These are phyloP conservation scores for Adansonia grandidieri DNA, from an alignment of 441 rosid species.

Conservation along the genomic window DNA sequence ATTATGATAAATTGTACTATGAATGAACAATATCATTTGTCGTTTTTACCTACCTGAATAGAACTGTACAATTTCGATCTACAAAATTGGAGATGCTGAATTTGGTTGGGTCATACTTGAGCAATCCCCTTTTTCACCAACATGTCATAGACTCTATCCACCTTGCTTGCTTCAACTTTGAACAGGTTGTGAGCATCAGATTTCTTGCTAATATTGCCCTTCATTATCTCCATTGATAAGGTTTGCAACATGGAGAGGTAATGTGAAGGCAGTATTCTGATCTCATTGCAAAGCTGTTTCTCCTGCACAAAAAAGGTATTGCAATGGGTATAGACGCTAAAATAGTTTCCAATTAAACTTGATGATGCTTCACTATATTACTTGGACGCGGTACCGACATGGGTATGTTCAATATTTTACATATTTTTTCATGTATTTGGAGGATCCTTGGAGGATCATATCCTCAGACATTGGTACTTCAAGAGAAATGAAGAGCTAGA, in stretches of 20 bases:
- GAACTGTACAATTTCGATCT: constrained; percentile 16
- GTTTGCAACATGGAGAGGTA: constrained; percentile 79
- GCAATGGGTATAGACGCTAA: background rate
- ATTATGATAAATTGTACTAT: background rate
- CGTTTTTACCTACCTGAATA: background rate
- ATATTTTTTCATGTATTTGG: too few relatives aligned
- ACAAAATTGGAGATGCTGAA: constrained; percentile 10
- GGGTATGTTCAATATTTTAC: too few relatives aligned
- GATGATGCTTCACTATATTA: background rate
- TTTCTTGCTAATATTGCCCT: constrained; percentile 64
- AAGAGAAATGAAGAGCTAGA: too few relatives aligned
- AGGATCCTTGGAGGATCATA: too few relatives aligned
- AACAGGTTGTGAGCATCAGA: constrained; percentile 80
- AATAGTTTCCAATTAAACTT: background rate
- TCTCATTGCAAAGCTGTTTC: constrained; percentile 67
- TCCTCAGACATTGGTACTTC: too few relatives aligned
- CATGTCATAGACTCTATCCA: constrained; percentile 82
- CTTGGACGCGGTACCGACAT: too few relatives aligned
- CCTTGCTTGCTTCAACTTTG: constrained; percentile 78
- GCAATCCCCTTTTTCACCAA: constrained; percentile 68
- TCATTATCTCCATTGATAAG: constrained; percentile 62
- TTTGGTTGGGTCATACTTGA: constrained; percentile 37
- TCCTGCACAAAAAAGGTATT: constrained; percentile 52
- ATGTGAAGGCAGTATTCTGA: constrained; percentile 71
- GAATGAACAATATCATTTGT: background rate